Percentiles rank a stretch among this genome's conserved stretches.
phyloP scores from a whole-genome alignment of 2,329 filamentous ascomycete genomes.

The Rhynchosporium secalis region DNA sequence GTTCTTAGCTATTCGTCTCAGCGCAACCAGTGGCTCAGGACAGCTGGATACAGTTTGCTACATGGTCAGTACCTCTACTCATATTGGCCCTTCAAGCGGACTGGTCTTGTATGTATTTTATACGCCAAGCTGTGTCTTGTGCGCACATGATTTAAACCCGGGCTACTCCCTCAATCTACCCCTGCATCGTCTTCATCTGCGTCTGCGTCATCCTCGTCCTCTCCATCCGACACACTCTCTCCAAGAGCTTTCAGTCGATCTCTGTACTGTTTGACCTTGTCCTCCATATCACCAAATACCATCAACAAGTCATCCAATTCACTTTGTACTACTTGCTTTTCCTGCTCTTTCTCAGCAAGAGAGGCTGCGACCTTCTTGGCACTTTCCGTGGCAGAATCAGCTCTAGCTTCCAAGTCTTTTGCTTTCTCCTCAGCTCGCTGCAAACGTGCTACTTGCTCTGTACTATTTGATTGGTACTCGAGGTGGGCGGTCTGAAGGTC shows the following conservation, averaged over 20 bases:
- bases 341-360: conserved; percentile 55
- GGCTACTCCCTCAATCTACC: conserved; percentile 19
- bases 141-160: conserved; percentile 15
- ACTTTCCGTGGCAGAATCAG: conserved; percentile 41
- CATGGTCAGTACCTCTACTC: neutral
- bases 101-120: conserved; percentile 12
- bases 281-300: conserved; percentile 78
- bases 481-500: conserved; percentile 59
- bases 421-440: conserved; percentile 47
- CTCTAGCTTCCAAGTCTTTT: conserved; percentile 39
- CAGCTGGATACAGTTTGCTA: neutral
- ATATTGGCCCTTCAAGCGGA: neutral
- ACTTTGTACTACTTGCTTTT: conserved; percentile 63
- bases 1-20: neutral
- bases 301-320: conserved; percentile 81
- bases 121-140: conserved; percentile 20
- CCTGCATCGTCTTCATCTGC: conserved; percentile 49
- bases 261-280: conserved; percentile 75
- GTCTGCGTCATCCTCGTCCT: conserved; percentile 60
- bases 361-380: conserved; percentile 32
- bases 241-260: conserved; percentile 56
- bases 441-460: conserved; percentile 31
- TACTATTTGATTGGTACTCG: conserved; percentile 47
- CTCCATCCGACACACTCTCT: conserved; percentile 73
- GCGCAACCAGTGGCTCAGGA: neutral